Percentiles rank a stretch among this genome's conserved stretches.
These are phyloP conservation scores for Colletotrichum incanum DNA, from an alignment of 2,329 filamentous ascomycete species.

Conservation along the genomic window DNA sequence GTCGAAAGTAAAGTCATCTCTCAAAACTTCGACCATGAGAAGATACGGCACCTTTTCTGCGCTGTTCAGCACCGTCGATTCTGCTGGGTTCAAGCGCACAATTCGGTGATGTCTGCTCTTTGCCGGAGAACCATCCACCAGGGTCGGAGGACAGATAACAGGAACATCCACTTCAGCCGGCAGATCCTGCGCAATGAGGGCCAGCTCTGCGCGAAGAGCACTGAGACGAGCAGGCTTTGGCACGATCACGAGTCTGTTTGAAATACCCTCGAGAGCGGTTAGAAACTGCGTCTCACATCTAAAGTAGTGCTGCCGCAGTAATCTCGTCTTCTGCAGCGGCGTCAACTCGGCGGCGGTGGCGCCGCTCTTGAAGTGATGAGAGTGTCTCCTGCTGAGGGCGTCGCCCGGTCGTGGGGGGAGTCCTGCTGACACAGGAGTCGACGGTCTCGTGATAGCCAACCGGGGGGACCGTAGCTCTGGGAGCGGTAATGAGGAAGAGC, in stretches of 20 bases:
- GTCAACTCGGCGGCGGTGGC: constrained; percentile 75
- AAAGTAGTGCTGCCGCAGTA: constrained; percentile 87
- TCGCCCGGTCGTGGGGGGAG: constrained; percentile 63
- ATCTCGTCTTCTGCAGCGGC: constrained; percentile 76
- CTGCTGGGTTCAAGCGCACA: constrained; percentile 85
- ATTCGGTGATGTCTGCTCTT: constrained; percentile 87
- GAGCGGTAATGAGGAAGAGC: constrained; percentile 77
- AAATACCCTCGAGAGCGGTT: constrained; percentile 86
- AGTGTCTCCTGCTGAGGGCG: constrained; percentile 70
- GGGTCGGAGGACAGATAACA: constrained; percentile 82
- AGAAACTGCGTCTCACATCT: constrained; percentile 86
- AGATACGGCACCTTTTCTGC: constrained; percentile 89
- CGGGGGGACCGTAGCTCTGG: constrained; percentile 72
- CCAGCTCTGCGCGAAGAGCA: constrained; percentile 84
- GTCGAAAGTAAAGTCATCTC: constrained; percentile 88
- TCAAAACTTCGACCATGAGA: constrained; percentile 86
- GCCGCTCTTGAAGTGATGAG: constrained; percentile 72
- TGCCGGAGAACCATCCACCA: constrained; percentile 81
- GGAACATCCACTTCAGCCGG: constrained; percentile 89
- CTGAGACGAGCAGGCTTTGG: constrained; percentile 87
- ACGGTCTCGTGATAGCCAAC: constrained; percentile 64
- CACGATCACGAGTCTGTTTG: constrained; percentile 85
- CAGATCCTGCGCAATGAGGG: constrained; percentile 84
- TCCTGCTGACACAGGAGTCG: constrained; percentile 72
- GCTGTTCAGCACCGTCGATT: constrained; percentile 88